A percentile compares a stretch with the other conserved stretches of the same genome.
These are phyloP conservation scores for Lactuca sativa DNA, from an alignment of 129 eudicot species.

Conservation along the genomic window DNA sequence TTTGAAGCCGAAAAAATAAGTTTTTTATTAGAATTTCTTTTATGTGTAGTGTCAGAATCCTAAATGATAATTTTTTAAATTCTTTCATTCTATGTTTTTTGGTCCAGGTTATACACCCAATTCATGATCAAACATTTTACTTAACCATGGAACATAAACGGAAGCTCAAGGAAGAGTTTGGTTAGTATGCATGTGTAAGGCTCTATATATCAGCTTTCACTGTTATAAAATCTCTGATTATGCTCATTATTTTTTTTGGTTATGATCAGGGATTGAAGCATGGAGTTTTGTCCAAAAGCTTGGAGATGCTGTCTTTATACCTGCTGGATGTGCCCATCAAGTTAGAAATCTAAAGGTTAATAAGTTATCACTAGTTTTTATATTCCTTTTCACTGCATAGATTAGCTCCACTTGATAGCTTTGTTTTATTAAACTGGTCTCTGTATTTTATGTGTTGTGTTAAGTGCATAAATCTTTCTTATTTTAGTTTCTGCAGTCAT, in stretches of 20 bases:
- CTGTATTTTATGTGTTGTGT: no score
- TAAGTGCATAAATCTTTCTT: constrained; percentile 2
- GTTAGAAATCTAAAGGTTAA: constrained; percentile 52
- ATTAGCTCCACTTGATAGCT: no score
- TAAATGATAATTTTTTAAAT: not conserved
- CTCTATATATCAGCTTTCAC: not conserved
- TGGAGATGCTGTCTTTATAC: no score
- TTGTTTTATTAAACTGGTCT: no score
- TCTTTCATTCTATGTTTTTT: not conserved
- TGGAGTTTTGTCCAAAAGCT: no score
- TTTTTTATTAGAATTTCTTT: not conserved
- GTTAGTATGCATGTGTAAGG: constrained; percentile 24
- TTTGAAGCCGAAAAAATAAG: no score
- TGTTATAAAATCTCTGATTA: no score
- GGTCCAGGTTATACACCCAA: constrained; percentile 45
- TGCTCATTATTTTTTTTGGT: not conserved
- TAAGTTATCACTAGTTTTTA: not conserved
- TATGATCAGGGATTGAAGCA: no score
- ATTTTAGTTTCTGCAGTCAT: constrained; percentile 36
- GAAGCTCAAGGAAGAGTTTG: constrained; percentile 50
- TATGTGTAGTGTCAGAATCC: not conserved
- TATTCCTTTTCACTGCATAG: no score
- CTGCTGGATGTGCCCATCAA: constrained; percentile 52
- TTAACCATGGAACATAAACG: constrained; percentile 44
- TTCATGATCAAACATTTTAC: constrained; percentile 21